Base-by-base conservation (phyloP, 495 filamentous ascomycete genomes). In the Penicillium paradoxum region DNA sequence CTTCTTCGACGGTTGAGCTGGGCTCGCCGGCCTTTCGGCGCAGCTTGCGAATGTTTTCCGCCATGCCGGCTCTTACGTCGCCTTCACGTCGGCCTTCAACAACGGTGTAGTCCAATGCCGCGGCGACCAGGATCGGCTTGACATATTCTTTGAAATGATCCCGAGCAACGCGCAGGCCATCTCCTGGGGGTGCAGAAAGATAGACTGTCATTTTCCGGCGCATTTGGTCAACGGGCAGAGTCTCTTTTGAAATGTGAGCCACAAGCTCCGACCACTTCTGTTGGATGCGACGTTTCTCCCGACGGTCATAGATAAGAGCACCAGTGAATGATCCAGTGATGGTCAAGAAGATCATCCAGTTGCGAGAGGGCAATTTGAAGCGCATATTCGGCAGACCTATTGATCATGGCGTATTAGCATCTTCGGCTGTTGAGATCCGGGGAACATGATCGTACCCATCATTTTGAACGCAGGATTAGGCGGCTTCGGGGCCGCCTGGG, bases 91-190 rank as follows among this genome's bases (percentile, higher is more conserved):
- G 74, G 4, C 91, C 93, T 67, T 97, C 93, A 10, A 99, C 80
- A 24, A 96, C 91, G 46, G 95, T 90, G 79, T 92, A 97, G 64
- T 99, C 93, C 64, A 97, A 65, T 2, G 90, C 90, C 5, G 88
- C 91, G 2, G 91, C 88, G 2, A 91, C 89, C 27, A 99, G 72
- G 30, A 99, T 79, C 0, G 93, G 93, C 73, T 97, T 97, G 42
- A 97, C 82, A 58, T 96, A 97, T 63, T 96, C 89, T 44, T 89
- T 86, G 71, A 95, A 99, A 67, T 97, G 89, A 38, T 97, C 93
- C 49, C 92, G 86, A 21, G 91, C 87, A 1, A 81, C 70, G 24
- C 89, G 79, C 29, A 97, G 70, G 4, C 89, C 85, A 72, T 96
- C 91, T 15, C 84, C 88, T 0, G 93, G 93, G 1, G 95, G 91